Percentiles rank a stretch among this genome's conserved stretches.
phyloP scores from a whole-genome alignment of 441 rosid species.

The Omphalea diandra region DNA sequence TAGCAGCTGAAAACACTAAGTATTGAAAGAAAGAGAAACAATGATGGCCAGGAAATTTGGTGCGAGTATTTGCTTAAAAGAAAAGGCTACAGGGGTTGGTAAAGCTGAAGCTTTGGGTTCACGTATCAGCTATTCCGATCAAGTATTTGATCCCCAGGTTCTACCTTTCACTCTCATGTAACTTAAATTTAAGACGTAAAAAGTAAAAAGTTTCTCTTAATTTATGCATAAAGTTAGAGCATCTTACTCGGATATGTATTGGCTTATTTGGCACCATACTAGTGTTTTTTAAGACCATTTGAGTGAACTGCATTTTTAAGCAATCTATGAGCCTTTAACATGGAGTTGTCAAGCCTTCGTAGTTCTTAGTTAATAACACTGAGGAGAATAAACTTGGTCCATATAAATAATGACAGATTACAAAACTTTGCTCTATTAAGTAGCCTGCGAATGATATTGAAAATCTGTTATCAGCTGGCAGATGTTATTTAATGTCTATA shows the following conservation, averaged over 20 bases:
- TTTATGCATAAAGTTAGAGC: constrained; percentile 25
- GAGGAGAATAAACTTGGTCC: not conserved
- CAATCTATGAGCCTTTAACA: constrained; percentile 18
- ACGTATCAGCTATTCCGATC: constrained; percentile 49
- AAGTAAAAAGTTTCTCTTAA: not conserved
- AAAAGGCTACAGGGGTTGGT: constrained; percentile 74
- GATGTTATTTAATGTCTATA: not conserved
- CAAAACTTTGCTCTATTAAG: not conserved
- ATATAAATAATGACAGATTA: not conserved
- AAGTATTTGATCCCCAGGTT: constrained; percentile 34
- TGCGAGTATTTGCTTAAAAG: constrained; percentile 78
- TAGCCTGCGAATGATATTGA: constrained; percentile 5
- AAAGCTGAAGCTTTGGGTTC: constrained; percentile 63
- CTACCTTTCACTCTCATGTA: constrained; percentile 28
- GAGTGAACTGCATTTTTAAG: constrained; percentile 37
- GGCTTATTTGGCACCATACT: constrained; percentile 21
- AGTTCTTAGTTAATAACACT: not conserved
- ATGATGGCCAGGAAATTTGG: constrained; percentile 38
- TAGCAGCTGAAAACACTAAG: constrained; percentile 26
- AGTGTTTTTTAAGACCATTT: constrained; percentile 5
- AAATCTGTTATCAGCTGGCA: not conserved
- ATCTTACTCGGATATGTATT: constrained; percentile 35
- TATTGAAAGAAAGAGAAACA: constrained; percentile 22
- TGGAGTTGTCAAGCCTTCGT: not conserved
- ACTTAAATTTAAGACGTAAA: constrained; percentile 14